A percentile compares a stretch with the other conserved stretches of the same genome.
Conservation (phyloP, 2,329 filamentous ascomycete species). For the Penicillium sp. region DNA sequence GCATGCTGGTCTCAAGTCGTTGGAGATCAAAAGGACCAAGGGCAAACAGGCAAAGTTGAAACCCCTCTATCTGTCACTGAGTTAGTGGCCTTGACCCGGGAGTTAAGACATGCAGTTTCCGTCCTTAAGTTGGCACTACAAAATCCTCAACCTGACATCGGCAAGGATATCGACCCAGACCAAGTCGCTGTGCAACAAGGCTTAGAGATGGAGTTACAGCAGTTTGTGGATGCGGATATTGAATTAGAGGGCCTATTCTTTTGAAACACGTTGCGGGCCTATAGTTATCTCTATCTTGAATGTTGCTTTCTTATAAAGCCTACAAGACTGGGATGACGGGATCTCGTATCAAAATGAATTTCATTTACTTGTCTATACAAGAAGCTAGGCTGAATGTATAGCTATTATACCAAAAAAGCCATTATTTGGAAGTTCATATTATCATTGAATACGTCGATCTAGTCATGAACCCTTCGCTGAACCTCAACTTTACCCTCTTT, state of each 20-base stretch:
- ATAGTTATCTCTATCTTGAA: too few species aligned
- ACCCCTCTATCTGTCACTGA: conserved; percentile 3
- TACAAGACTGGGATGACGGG: too few species aligned
- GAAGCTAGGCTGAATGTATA: too few species aligned
- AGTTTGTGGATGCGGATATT: conserved; percentile 35
- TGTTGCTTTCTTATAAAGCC: too few species aligned
- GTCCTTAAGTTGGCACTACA: conserved; percentile 29
- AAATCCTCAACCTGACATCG: conserved; percentile 18
- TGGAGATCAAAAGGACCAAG: conserved; percentile 30
- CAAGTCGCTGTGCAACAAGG: conserved; percentile 23
- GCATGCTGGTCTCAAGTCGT: conserved; percentile 57
- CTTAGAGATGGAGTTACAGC: conserved; percentile 32
- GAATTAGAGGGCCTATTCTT: conserved; percentile 27
- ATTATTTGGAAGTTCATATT: too few species aligned
- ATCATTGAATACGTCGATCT: too few species aligned
- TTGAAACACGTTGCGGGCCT: too few species aligned
- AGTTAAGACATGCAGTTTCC: conserved; percentile 26
- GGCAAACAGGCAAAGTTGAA: neutral
- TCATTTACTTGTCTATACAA: too few species aligned
- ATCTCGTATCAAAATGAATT: too few species aligned
- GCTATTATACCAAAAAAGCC: too few species aligned
- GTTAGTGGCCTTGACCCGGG: conserved; percentile 22
- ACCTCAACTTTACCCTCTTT: too few species aligned
- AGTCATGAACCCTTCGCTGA: too few species aligned
- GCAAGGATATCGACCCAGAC: conserved; percentile 15